These are phyloP conservation scores for Psilocybe azurescens DNA, from an alignment of 768 basidiomycete genomes.

Conservation along the genomic window DNA sequence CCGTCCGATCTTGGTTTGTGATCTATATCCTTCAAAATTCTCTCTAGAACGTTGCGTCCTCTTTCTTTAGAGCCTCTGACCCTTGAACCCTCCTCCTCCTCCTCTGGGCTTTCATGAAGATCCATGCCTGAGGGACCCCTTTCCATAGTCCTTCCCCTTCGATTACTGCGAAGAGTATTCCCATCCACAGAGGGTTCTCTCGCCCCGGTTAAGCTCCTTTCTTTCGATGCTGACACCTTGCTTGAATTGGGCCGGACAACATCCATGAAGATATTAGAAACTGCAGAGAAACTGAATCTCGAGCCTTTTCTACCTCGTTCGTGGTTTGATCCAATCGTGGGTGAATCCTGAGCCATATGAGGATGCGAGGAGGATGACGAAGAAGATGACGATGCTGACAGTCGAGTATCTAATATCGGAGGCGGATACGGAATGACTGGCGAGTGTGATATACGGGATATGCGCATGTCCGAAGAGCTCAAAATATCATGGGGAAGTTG, in stretches of 20 bases:
- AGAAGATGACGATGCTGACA: background rate
- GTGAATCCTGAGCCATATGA: background rate
- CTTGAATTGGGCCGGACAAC: constrained; percentile 55
- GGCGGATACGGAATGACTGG: background rate
- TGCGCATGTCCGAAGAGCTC: background rate
- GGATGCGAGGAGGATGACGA: background rate
- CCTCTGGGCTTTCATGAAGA: background rate
- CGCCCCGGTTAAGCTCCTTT: background rate
- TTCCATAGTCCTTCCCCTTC: constrained; percentile 39
- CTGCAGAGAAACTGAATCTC: constrained; percentile 57
- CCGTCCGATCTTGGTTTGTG: constrained; percentile 49
- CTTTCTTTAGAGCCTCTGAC: constrained; percentile 25
- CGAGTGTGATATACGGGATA: background rate
- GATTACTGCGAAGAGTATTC: background rate
- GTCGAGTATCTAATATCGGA: background rate
- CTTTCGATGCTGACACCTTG: constrained; percentile 1
- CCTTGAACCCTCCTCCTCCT: constrained; percentile 16
- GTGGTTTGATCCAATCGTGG: background rate
- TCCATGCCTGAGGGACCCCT: constrained; percentile 19
- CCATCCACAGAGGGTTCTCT: constrained; percentile 25
- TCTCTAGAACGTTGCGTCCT: constrained; percentile 44
- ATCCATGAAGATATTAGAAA: constrained; percentile 54
- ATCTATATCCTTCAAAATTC: constrained; percentile 33
- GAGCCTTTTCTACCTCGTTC: constrained; percentile 31
- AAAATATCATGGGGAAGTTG: background rate